Percentiles rank a stretch among this genome's conserved stretches.
Conservation (phyloP, 768 basidiomycete species). For the Tremella yokohamensis region DNA sequence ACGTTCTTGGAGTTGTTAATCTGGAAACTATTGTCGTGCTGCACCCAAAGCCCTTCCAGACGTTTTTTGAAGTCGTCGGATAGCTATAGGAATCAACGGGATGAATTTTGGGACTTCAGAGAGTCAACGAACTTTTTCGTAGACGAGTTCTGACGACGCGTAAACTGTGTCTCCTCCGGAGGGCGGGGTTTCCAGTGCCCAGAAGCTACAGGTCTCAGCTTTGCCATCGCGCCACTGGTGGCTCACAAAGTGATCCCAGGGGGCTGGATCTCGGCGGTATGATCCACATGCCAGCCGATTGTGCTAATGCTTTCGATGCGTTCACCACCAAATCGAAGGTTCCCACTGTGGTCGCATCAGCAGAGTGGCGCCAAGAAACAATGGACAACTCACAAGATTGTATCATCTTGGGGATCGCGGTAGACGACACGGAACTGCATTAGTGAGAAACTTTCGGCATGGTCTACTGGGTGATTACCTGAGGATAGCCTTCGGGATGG, state of each 20-base stretch:
- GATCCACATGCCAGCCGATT: conserved; percentile 3
- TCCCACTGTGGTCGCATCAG: not conserved
- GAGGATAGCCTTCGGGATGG: conserved; percentile 57
- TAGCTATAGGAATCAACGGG: conserved; percentile 49
- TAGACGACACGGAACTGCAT: conserved; percentile 56
- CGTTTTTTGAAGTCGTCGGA: conserved; percentile 60
- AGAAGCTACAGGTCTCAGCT: conserved; percentile 52
- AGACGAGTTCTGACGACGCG: conserved; percentile 58
- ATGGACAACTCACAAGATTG: not conserved
- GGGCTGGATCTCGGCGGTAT: conserved; percentile 60
- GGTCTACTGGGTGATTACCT: conserved; percentile 50
- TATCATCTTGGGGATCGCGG: conserved; percentile 53
- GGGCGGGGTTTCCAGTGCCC: conserved; percentile 53
- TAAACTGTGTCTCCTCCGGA: conserved; percentile 60
- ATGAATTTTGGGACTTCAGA: conserved; percentile 50
- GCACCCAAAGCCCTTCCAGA: conserved; percentile 59
- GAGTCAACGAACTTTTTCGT: not conserved
- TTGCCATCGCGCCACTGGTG: not conserved
- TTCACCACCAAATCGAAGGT: not conserved
- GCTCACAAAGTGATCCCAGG: conserved; percentile 57
- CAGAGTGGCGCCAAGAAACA: not conserved
- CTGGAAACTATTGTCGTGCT: conserved; percentile 61
- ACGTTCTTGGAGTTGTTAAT: conserved; percentile 54
- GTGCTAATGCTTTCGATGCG: not conserved
- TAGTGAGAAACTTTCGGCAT: not conserved